A percentile compares a stretch with the other conserved stretches of the same genome.
Evolutionary conservation across 1,284 basidiomycete species (phyloP).

Genomic region (Tylopilus sp.): DNA sequence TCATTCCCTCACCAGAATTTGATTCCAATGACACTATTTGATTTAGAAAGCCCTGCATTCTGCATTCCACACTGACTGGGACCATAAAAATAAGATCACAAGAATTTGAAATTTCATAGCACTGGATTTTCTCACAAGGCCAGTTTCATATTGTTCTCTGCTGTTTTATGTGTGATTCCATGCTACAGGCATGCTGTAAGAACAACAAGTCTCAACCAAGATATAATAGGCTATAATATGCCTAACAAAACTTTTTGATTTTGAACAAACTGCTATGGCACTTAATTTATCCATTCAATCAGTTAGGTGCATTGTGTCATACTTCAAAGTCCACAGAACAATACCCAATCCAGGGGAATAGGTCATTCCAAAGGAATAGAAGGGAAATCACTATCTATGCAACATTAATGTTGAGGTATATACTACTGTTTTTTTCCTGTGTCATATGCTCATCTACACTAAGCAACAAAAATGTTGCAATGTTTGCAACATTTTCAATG

Average conservation of each 20-base stretch:
- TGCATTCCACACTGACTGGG: not conserved
- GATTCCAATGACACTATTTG: not conserved
- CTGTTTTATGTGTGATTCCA: not conserved
- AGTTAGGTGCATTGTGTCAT: not conserved
- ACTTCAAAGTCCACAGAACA: not conserved
- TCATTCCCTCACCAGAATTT: not conserved
- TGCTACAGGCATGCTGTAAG: not conserved
- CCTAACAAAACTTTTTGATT: conserved; percentile 1
- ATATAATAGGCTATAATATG: conserved; percentile 9
- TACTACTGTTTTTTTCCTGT: not conserved
- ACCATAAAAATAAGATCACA: not conserved
- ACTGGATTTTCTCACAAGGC: not conserved
- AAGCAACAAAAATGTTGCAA: no score
- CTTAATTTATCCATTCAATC: not conserved
- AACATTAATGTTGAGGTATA: conserved; percentile 1
- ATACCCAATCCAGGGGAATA: not conserved
- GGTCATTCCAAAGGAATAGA: not conserved
- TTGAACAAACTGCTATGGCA: not conserved
- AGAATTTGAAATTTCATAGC: not conserved
- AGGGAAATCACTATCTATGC: not conserved
- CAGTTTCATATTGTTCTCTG: not conserved
- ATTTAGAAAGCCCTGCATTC: not conserved
- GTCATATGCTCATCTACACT: no score
- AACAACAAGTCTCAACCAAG: not conserved
- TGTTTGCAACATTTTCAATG: no score